Evolutionary conservation across 176 grass and related monocot genomes (phyloP).

Genomic region (Cenchrus purpureus): DNA sequence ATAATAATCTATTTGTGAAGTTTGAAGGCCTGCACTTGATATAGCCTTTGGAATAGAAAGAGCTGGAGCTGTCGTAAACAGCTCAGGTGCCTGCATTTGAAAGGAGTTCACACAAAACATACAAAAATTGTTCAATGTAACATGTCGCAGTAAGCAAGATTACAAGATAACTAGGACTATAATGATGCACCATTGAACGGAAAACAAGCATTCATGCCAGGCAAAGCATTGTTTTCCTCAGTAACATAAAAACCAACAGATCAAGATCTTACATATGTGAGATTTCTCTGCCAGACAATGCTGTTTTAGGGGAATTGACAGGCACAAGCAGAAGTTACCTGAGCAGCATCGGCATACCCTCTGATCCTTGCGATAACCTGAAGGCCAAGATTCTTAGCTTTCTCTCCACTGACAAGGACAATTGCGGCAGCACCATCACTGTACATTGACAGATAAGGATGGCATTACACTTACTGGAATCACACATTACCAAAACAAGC

Average conservation of each 20-base stretch:
- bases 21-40: constrained; percentile 74
- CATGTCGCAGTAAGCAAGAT: background rate
- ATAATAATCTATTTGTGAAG: constrained; percentile 87
- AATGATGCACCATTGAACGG: background rate
- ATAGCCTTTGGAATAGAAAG: constrained; percentile 97
- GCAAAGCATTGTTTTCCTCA: background rate
- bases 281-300: background rate
- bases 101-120: background rate
- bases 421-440: constrained; percentile 95
- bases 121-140: background rate
- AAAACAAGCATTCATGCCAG: background rate
- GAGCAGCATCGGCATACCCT: constrained; percentile 88
- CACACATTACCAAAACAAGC: constrained; percentile 13
- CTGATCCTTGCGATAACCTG: constrained; percentile 86
- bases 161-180: background rate
- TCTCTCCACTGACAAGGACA: constrained; percentile 85
- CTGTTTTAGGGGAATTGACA: background rate
- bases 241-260: background rate
- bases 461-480: background rate
- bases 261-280: constrained; percentile 1
- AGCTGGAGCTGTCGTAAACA: constrained; percentile 87
- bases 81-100: constrained; percentile 79
- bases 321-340: constrained; percentile 53
- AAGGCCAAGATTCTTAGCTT: constrained; percentile 79
- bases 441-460: constrained; percentile 31